A percentile compares a stretch with the other conserved stretches of the same genome.
These are phyloP conservation scores for Pythium guiyangense DNA, from an alignment of 352 stramenopile species.

Conservation along the genomic window DNA sequence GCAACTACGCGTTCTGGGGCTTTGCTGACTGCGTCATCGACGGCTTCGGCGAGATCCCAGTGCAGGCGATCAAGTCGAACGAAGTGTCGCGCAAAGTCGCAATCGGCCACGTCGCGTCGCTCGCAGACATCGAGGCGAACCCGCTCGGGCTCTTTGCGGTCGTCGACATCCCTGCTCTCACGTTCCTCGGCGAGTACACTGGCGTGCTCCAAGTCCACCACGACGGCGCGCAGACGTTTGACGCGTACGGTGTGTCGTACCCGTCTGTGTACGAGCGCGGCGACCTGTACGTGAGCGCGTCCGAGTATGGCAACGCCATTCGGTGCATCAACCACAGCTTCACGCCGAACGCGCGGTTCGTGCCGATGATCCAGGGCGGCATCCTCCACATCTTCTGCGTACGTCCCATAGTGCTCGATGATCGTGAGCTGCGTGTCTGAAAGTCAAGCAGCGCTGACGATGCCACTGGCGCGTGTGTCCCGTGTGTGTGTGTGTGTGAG, in stretches of 20 bases:
- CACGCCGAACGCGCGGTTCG: conserved; percentile 53
- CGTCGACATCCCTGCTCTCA: conserved; percentile 29
- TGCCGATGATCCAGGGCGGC: conserved; percentile 55
- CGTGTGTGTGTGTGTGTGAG: not conserved
- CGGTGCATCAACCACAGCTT: conserved; percentile 78
- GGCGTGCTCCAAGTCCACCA: conserved; percentile 55
- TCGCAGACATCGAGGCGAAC: conserved; percentile 40
- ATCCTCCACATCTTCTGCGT: conserved; percentile 79
- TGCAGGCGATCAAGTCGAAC: conserved; percentile 16
- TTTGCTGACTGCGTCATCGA: conserved; percentile 51
- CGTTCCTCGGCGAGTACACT: conserved; percentile 67
- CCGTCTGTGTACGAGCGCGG: conserved; percentile 62
- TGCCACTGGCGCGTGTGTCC: too few species aligned
- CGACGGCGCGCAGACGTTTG: conserved; percentile 31
- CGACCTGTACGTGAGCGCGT: conserved; percentile 62
- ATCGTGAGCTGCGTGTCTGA: not conserved
- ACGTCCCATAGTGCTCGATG: conserved; percentile 13
- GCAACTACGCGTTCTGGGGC: conserved; percentile 77
- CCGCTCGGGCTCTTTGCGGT: conserved; percentile 62
- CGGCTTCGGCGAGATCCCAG: conserved; percentile 37
- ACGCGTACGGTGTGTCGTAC: conserved; percentile 70
- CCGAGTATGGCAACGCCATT: conserved; percentile 74
- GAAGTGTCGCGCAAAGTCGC: conserved; percentile 43
- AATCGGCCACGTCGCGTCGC: conserved; percentile 44
- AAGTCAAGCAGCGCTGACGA: too few species aligned